Evolutionary conservation across 2,329 filamentous ascomycete species (phyloP), one percentile per base, ranked within the genome.

Genomic region (Trichophyton rubrum): DNA sequence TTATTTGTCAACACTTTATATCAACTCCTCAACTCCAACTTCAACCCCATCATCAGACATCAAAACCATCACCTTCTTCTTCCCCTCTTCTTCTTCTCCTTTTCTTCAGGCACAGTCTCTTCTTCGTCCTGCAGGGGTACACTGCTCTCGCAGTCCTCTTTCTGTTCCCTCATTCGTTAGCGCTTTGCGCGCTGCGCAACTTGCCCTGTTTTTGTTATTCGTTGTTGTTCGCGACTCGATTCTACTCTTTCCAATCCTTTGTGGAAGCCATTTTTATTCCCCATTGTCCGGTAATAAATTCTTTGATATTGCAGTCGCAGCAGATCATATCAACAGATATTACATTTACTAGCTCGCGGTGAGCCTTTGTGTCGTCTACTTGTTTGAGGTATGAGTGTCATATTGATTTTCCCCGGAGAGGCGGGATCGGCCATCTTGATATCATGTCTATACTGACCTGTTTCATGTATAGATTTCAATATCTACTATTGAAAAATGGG

Each of bases 401-500:
- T 30, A 30, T 38, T 38, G 45, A 51, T 11, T 22, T 11, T 27
- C 20, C 17, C 20, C 43, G 43, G 20, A 33, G 4, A 33, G 3
- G 30, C 40, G n/a, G 40, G 15, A 43, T n/a, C 40, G 40, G 15
- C 27, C 6, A 35, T n/a, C 27, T 22, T 20, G 30, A 33, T 55
- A 55, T 33, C 6, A 17, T 33, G 30, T 13, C 13, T 35, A 55
- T 55, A 35, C 51, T 55, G 24, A 55, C 15, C 24, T n/a, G 27
- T 20, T 17, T 35, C 27, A 20, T 35, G 15, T 4, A 55, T 3
- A 55, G 51, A 20, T 43, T 43, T 38, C 33, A 38, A 38, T 38
- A 55, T 55, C 17, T 15, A 20, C n/a, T 15, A 73, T 82, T 83
- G 78, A 71, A 77, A 60, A 80, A 77, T 71, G 79, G 81, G 68